Evolutionary conservation across 2,329 filamentous ascomycete species (phyloP).

Genomic region (Curvularia verruculosa): DNA sequence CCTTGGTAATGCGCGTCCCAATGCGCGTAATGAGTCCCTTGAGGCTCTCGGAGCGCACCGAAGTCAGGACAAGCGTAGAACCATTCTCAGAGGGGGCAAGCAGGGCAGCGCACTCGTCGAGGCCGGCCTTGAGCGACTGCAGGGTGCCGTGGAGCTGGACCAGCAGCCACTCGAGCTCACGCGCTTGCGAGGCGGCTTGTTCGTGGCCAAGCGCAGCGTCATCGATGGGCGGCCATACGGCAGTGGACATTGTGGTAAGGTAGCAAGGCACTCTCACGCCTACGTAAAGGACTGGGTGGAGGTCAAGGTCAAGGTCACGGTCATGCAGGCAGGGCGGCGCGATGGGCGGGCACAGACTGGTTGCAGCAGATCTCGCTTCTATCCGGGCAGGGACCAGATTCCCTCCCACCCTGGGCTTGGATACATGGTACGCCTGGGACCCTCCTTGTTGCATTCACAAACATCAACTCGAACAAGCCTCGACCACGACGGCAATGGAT

Average conservation of each 20-base stretch:
- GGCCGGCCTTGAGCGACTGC: conserved; percentile 68
- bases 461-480: neutral
- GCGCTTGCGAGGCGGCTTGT: conserved; percentile 59
- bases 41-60: conserved; percentile 82
- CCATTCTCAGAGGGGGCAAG: conserved; percentile 84
- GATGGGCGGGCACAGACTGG: conserved; percentile 9
- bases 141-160: conserved; percentile 66
- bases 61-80: conserved; percentile 87
- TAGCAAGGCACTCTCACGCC: conserved; percentile 2
- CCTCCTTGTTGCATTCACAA: neutral
- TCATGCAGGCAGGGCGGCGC: conserved; percentile 2
- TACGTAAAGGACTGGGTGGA: neutral
- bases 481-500: neutral
- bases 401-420: conserved; percentile 13
- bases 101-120: conserved; percentile 87
- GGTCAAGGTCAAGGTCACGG: no score
- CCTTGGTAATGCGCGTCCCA: conserved; percentile 89
- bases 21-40: conserved; percentile 92
- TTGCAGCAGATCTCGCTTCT: conserved; percentile 22
- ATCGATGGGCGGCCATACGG: conserved; percentile 65
- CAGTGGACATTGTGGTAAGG: conserved; percentile 60
- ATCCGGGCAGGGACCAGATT: conserved; percentile 12
- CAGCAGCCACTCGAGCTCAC: conserved; percentile 69
- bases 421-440: neutral
- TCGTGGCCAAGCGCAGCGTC: conserved; percentile 58